Evolutionary conservation across 1,284 basidiomycete genomes (phyloP).

Genomic region (Baeospora myosura): DNA sequence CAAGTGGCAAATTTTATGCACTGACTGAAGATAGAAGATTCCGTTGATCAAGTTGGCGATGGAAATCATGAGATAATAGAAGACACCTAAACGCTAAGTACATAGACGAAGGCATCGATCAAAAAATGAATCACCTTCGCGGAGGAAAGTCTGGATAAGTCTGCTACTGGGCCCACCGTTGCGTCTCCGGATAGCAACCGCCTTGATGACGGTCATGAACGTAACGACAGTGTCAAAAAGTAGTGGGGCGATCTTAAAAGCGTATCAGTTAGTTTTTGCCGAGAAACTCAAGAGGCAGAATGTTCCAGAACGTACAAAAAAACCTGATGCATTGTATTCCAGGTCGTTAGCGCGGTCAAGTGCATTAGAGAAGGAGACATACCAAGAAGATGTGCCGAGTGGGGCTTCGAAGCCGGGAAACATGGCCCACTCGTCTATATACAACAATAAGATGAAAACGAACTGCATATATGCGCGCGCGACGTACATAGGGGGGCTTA

Average conservation of each 20-base stretch:
- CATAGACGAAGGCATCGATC: slow-evolving; percentile 5
- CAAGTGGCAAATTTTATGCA: slow-evolving; percentile 10
- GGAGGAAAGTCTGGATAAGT: slow-evolving; percentile 74
- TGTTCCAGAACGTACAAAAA: slow-evolving; percentile 49
- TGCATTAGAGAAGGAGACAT: slow-evolving; percentile 15
- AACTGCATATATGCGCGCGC: neutral
- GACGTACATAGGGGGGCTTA: slow-evolving; percentile 48
- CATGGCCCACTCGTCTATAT: slow-evolving; percentile 53
- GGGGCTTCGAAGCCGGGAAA: slow-evolving; percentile 68
- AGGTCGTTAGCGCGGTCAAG: neutral
- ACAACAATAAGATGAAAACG: slow-evolving; percentile 4
- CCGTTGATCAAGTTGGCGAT: slow-evolving; percentile 77
- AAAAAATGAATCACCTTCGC: slow-evolving; percentile 47
- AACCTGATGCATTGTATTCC: slow-evolving; percentile 34
- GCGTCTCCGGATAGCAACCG: slow-evolving; percentile 61
- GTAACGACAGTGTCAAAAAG: slow-evolving; percentile 73
- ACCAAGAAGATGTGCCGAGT: slow-evolving; percentile 73
- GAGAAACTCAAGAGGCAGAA: neutral
- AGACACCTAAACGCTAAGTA: slow-evolving; percentile 47
- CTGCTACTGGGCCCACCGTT: slow-evolving; percentile 70
- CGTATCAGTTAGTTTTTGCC: neutral
- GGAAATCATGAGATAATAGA: slow-evolving; percentile 75
- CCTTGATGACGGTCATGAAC: slow-evolving; percentile 69
- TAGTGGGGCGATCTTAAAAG: slow-evolving; percentile 60
- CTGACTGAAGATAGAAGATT: slow-evolving; percentile 75